A percentile compares a stretch with the other conserved stretches of the same genome.
Evolutionary conservation across 768 basidiomycete species (phyloP).

Genomic region (Tulasnella sp.): DNA sequence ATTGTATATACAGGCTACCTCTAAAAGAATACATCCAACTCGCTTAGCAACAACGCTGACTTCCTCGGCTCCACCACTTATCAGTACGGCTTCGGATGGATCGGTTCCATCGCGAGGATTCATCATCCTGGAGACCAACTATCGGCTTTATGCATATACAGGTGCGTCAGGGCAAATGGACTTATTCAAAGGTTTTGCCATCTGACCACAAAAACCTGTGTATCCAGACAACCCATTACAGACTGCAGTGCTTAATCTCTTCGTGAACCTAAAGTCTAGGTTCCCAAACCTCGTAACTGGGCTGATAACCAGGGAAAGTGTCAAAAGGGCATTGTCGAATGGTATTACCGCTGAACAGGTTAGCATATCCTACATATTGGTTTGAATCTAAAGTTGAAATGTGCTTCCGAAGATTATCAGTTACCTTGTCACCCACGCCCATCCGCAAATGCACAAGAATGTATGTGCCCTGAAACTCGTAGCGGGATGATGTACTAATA

Average conservation of each 20-base stretch:
- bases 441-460: constrained; percentile 95
- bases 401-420: constrained; percentile 66
- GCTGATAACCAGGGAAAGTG: constrained; percentile 85
- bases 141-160: constrained; percentile 95
- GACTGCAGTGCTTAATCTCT: constrained; percentile 89
- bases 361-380: not conserved
- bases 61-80: constrained; percentile 72
- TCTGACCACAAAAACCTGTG: too few species aligned
- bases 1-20: not conserved
- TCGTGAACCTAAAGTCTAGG: constrained; percentile 81
- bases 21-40: constrained; percentile 83
- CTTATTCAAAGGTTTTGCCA: constrained; percentile 4
- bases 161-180: constrained; percentile 42
- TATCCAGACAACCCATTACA: constrained; percentile 80
- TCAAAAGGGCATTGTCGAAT: constrained; percentile 83
- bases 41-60: constrained; percentile 89
- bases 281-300: constrained; percentile 98
- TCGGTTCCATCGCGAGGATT: constrained; percentile 50
- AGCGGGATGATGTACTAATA: not conserved
- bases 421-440: constrained; percentile 87
- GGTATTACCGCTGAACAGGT: constrained; percentile 97
- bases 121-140: constrained; percentile 95
- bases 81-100: constrained; percentile 37
- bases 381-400: not conserved
- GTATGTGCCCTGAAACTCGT: constrained; percentile 31